phyloP scores from a whole-genome alignment of 805 yeast species.

The Ogataea siamensis region DNA sequence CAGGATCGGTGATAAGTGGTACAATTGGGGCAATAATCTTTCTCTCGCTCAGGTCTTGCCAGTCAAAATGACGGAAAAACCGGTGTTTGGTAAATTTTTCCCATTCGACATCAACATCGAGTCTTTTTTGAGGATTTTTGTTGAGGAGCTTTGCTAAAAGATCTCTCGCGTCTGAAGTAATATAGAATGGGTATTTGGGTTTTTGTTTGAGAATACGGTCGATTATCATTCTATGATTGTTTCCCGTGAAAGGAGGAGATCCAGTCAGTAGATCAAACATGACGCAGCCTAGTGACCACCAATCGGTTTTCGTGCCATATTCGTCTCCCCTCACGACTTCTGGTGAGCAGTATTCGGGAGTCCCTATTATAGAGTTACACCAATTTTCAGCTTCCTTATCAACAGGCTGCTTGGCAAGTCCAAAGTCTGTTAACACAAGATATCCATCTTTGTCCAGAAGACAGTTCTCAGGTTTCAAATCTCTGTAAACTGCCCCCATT shows the following conservation, averaged over 20 bases:
- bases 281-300: constrained; percentile 89
- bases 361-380: constrained; percentile 65
- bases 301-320: constrained; percentile 75
- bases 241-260: constrained; percentile 83
- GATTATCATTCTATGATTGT: constrained; percentile 65
- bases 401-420: constrained; percentile 54
- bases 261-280: constrained; percentile 78
- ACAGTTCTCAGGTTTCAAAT: constrained; percentile 87
- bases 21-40: constrained; percentile 65
- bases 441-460: constrained; percentile 72
- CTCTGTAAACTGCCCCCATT: constrained; percentile 81
- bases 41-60: constrained; percentile 54
- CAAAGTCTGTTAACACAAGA: constrained; percentile 81
- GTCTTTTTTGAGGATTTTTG: constrained; percentile 63
- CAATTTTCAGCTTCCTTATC: constrained; percentile 32
- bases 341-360: constrained; percentile 87
- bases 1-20: constrained; percentile 74
- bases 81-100: constrained; percentile 56
- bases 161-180: constrained; percentile 76
- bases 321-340: constrained; percentile 75
- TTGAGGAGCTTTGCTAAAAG: constrained; percentile 60
- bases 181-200: constrained; percentile 63
- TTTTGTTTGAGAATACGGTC: constrained; percentile 69
- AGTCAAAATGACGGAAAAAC: constrained; percentile 69
- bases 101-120: constrained; percentile 54